Evolutionary conservation across 164 flowering plant species (phyloP), one percentile per base, ranked within the genome.

Genomic region (Liriodendron chinense): DNA sequence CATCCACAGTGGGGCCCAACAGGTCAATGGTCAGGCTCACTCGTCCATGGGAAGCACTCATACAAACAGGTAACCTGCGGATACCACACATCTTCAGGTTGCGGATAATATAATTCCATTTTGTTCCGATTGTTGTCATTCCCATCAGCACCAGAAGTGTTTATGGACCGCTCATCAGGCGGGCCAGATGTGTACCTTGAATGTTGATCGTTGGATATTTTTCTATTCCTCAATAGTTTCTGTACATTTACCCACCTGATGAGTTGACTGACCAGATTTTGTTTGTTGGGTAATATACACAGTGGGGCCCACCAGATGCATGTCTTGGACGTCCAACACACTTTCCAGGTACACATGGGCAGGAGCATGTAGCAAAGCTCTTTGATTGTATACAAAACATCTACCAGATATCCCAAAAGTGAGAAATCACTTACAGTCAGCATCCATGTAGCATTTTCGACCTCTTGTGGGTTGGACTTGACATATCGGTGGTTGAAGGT

Each of bases 391-490:
- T 21, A 14, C 1, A 22, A 23, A 69, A 9, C 24, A n/a, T 47
- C 16, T 47, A 14, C 59, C 21, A 47, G 25, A 34, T 7, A 21
- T n/a, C 12, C 12, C 4, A 23, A 71, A 59, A n/a, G 56, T n/a
- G 14, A 9, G 56, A 71, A 23, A 9, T 2, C 77, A 84, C 87
- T 83, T 81, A 87, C 90, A n/a, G 90, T 87, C 48, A 87, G 83
- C 90, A 87, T 87, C 90, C 90, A 87, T 24, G 88, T 86, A 23
- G 90, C 90, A 68, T 84, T 87, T 73, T 87, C 90, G 69, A 87
- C 88, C 80, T 87, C 90, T 20, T 83, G 84, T 18, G 87, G 90
- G 74, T 87, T 83, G 61, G 90, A 76, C 74, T 86, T 87, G 64
- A 87, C 90, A 75, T 87, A 87, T 70, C 90, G 83, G 70, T 87